Percentiles rank a stretch among this genome's conserved stretches.
phyloP scores from a whole-genome alignment of 2,329 filamentous ascomycete species.

The Clonostachys chloroleuca region DNA sequence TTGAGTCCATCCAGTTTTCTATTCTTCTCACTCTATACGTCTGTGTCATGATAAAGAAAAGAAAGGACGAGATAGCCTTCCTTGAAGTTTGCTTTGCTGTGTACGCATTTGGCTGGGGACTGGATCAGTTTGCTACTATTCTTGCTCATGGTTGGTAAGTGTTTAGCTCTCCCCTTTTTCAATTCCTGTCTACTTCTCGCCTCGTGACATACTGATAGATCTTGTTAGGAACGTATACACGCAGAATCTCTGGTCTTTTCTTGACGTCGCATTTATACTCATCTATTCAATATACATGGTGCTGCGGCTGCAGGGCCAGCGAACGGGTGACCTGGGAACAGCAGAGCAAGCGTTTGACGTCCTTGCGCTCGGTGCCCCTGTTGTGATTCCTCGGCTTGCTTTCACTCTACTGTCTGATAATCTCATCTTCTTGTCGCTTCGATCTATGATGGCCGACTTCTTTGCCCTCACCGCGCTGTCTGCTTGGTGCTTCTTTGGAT shows the following conservation, averaged over 20 bases:
- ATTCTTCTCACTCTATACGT: constrained; percentile 67
- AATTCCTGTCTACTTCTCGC: too few relatives aligned
- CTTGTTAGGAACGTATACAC: constrained; percentile 69
- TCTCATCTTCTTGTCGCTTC: constrained; percentile 74
- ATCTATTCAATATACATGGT: constrained; percentile 68
- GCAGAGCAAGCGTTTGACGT: constrained; percentile 71
- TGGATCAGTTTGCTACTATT: constrained; percentile 75
- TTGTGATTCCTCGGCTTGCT: constrained; percentile 73
- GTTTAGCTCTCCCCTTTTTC: neutral
- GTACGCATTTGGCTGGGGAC: constrained; percentile 73
- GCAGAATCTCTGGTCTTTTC: constrained; percentile 84
- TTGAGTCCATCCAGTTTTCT: constrained; percentile 72
- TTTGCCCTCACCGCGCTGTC: constrained; percentile 71
- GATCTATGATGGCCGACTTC: constrained; percentile 85
- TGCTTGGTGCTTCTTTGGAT: constrained; percentile 80
- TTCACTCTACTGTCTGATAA: constrained; percentile 84
- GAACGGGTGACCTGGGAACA: constrained; percentile 36
- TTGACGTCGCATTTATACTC: constrained; percentile 72
- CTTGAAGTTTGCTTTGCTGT: constrained; percentile 66
- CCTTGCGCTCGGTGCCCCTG: constrained; percentile 73
- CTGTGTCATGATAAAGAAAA: constrained; percentile 65
- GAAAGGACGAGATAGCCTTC: constrained; percentile 48
- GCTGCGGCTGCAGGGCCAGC: constrained; percentile 62
- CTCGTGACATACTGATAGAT: constrained; percentile 1
- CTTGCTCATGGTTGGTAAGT: constrained; percentile 64